Base-by-base conservation (phyloP, 1,284 basidiomycete genomes). In the Tylopilus sp. region DNA sequence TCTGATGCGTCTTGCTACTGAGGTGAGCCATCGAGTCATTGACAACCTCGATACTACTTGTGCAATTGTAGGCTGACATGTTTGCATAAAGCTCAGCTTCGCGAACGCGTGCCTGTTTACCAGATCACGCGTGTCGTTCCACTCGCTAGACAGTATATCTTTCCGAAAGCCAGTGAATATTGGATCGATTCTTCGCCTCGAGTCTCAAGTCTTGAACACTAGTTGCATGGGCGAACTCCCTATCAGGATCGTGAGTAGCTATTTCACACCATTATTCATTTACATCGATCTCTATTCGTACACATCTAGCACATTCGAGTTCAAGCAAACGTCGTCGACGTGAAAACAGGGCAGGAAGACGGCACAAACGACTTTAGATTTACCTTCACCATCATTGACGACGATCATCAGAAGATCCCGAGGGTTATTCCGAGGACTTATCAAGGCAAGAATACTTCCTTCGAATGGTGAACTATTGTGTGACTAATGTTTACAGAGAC, bases 131-230 rank as follows among this genome's bases (percentile, higher is more conserved):
- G 84, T 94, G 63, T 86, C 86, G 13, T 95, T 95, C 81, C 81
- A 93, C 47, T 90, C 92, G 3, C 85, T 95, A 15, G 93, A 95
- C 75, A 88, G 89, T 58, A 94, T 95, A 74, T 88, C 89, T 3
- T 95, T 95, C 81, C 84, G 87, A 56, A 85, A 88, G n/a, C 93
- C 93, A 0, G 93, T 95, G 0, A 91, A 92, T 4, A 94, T 95
- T 60, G 94, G 93, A 8, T 93, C 91, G 1, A 91, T 95, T 58
- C 85, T 95, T 13, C 86, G 90, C 13, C 83, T 95, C 52, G 88
- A 87, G 3, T 92, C 92, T 1, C 85, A 88, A 68, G 86, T 95
- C 41, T 82, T 90, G 24, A 86, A 91, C 70, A 87, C 89, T 1
- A 80, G 81, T 0, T 77, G 80, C 4, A 81, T 81, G 0, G 74